Base-by-base conservation (phyloP, 306 rosid genomes). In the Prinsepia uniflora region DNA sequence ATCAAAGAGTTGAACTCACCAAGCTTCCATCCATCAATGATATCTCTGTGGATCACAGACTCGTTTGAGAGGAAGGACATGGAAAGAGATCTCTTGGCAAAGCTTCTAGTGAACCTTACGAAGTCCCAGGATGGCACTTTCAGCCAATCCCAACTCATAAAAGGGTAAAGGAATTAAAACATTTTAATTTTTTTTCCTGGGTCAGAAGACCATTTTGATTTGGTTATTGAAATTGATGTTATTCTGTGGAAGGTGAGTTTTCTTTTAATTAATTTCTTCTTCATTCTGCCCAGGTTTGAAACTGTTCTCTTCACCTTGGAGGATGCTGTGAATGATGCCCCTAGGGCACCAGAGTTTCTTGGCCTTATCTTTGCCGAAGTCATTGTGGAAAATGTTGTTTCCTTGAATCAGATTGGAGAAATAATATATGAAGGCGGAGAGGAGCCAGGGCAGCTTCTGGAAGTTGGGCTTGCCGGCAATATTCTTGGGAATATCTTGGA, bases 241-340 rank as follows among this genome's bases (percentile, higher is more conserved):
- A 14, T 24, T 48, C 10, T 34, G 20, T 17, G 48, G 44, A 12
- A 1, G 44, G 15, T 30, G 34, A 8, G 41, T 24, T 36, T 56
- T 59, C 49, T 71, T 6, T 41, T 52, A 34, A 47, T 68, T 17
- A 45, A 53, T 6, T 17, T 65, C 67, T n/a, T 48, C 41, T 46
- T 68, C 40, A 17, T 18, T 76, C 42, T 57, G 71, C 67, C 40
- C 81, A 92, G 98, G 86, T 87, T 92, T 40, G 88, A 87, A 79
- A 66, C 78, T 48, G 92, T 84, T 86, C 86, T 94, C 19, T 20
- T 77, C 49, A 70, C 68, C 34, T 72, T 94, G 81, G 98, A 94
- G 80, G 98, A 94, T 74, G 83, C 87, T 0, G 91, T 94, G 48
- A 94, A 77, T 65, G 98, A 94, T 58, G 96, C 97, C 49, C 98